These are phyloP conservation scores for Jaapia argillacea DNA, from an alignment of 768 basidiomycete genomes.

Conservation along the genomic window DNA sequence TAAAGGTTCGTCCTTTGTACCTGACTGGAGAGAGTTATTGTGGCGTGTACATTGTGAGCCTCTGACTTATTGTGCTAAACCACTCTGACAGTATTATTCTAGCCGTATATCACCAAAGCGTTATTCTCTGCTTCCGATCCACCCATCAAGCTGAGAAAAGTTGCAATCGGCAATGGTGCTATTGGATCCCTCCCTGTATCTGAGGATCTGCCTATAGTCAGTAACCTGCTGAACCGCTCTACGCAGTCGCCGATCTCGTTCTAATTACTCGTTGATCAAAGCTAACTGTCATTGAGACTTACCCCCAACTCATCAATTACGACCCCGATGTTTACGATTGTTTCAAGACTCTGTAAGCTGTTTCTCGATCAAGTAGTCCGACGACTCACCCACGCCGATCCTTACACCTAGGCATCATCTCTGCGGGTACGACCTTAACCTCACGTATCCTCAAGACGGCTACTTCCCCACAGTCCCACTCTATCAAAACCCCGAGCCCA, in stretches of 20 bases:
- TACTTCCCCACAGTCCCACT: background rate
- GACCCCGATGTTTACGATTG: conserved; percentile 50
- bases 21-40: conserved; percentile 59
- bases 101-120: conserved; percentile 61
- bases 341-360: conserved; percentile 46
- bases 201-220: conserved; percentile 38
- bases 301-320: conserved; percentile 59
- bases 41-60: conserved; percentile 46
- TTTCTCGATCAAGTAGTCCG: conserved; percentile 3
- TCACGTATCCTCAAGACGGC: conserved; percentile 54
- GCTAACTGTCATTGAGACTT: conserved; percentile 47
- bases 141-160: conserved; percentile 50
- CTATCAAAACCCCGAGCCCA: conserved; percentile 33
- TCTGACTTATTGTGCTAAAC: background rate
- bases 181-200: conserved; percentile 36
- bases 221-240: conserved; percentile 5
- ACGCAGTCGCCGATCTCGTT: background rate
- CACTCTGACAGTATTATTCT: background rate
- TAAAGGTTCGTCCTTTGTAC: conserved; percentile 48
- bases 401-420: conserved; percentile 37
- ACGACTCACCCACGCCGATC: background rate
- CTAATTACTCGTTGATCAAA: conserved; percentile 18
- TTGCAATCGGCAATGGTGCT: conserved; percentile 54
- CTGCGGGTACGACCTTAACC: conserved; percentile 55
- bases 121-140: conserved; percentile 49